Evolutionary conservation across 108 stramenopile species (phyloP), one percentile per base, ranked within the genome.

Genomic region (Schizochytrium sp.): DNA sequence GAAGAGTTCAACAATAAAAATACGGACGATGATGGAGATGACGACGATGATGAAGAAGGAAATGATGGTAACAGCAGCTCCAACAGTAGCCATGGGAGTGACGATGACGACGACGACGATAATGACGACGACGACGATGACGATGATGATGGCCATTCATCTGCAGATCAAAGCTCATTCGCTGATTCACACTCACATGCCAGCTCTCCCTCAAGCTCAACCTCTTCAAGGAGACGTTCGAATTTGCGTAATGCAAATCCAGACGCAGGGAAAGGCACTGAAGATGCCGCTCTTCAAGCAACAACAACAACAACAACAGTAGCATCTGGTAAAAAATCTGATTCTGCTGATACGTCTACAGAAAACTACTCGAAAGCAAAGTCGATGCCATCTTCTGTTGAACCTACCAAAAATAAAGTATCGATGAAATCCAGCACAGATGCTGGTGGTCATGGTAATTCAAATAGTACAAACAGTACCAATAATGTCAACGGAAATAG

Each of bases 171-270:
- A 7, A 69, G 64, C 64, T 69, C 64, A 15, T 38, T 15, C 10
- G 64, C 64, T 7, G 2, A 0, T 13, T 69, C 64, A 15, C 12
- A 69, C 42, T 69, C 64, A 8, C 64, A 44, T 44, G 64, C 64
- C 12, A 69, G 64, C 64, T 69, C 64, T 7, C 64, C 64, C 64
- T 44, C 64, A 44, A 69, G 64, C 64, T 44, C 40, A 15, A 12
- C 8, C 7, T 69, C 64, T 0, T 12, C 64, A 38, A 44, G 12
- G 1, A 44, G 42, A n/a, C 19, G 1, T 60, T 17, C 59, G 1
- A 44, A 38, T 44, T 69, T 38, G 42, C 44, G 2, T 7, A 69
- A 69, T 17, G 57, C 57, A 17, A 58, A 10, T 17, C 13, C 57
- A 10, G 17, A 58, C 13, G 57, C 57, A 10, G 57, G 57, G 57